Percentiles rank a stretch among this genome's conserved stretches.
phyloP scores from a whole-genome alignment of 257 asterid species.

The Penstemon davidsonii region DNA sequence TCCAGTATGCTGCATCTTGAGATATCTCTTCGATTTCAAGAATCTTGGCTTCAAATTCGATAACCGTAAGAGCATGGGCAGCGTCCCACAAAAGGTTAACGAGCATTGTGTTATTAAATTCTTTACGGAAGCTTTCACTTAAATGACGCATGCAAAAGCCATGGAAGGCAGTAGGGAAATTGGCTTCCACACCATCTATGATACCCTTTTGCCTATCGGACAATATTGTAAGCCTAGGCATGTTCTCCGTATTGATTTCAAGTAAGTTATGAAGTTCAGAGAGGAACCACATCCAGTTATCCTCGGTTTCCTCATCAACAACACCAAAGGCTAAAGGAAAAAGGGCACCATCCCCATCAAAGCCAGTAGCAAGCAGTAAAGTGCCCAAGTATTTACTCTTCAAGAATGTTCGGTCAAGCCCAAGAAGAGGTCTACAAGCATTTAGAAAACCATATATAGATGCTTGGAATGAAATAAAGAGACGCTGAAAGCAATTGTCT shows the following conservation, averaged over 20 bases:
- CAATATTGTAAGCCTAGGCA: conserved; percentile 93
- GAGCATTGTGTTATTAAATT: conserved; percentile 80
- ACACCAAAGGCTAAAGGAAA: conserved; percentile 95
- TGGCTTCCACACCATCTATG: conserved; percentile 80
- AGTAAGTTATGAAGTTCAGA: conserved; percentile 90
- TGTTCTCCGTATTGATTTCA: conserved; percentile 82
- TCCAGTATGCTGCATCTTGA: conserved; percentile 91
- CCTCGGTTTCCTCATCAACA: conserved; percentile 90
- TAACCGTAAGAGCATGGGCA: conserved; percentile 76
- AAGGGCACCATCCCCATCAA: conserved; percentile 92
- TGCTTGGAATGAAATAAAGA: conserved; percentile 87
- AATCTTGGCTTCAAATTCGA: conserved; percentile 71
- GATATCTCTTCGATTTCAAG: conserved; percentile 85
- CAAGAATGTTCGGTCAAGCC: conserved; percentile 80
- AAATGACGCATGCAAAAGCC: conserved; percentile 93
- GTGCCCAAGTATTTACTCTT: conserved; percentile 91
- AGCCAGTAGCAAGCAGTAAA: conserved; percentile 84
- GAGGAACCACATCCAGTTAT: conserved; percentile 98
- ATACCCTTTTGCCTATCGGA: conserved; percentile 88
- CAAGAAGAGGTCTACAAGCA: conserved; percentile 94
- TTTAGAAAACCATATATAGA: conserved; percentile 80
- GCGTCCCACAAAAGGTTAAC: conserved; percentile 91
- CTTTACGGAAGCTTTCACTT: conserved; percentile 86
- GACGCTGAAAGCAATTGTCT: conserved; percentile 85
- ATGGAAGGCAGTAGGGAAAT: conserved; percentile 92